Conservation (phyloP, 495 filamentous ascomycete species). For the Penicillium coprophilum region DNA sequence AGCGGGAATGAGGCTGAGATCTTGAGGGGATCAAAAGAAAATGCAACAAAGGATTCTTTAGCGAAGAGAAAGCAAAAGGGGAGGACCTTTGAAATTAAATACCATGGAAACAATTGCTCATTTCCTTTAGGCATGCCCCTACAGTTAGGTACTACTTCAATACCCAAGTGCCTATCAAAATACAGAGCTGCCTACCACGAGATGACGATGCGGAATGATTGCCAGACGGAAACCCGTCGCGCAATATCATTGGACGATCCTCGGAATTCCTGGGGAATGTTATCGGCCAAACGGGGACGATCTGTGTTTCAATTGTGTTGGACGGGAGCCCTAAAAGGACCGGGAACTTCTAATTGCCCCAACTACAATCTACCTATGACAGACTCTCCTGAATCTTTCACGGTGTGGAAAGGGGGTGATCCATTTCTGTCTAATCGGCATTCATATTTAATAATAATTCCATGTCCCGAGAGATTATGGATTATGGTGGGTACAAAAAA, state of each 20-base stretch:
- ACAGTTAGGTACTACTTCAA: slow-evolving; percentile 10
- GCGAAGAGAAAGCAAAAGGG: background rate
- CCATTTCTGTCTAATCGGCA: background rate
- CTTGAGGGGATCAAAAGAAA: background rate
- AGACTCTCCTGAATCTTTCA: background rate
- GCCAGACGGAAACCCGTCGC: slow-evolving; percentile 13
- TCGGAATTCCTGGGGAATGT: slow-evolving; percentile 29
- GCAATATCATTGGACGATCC: slow-evolving; percentile 30
- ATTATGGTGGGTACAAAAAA: slow-evolving; percentile 16
- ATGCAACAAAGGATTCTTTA: background rate
- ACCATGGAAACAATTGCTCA: slow-evolving; percentile 1
- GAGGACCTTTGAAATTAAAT: slow-evolving; percentile 11
- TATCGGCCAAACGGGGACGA: slow-evolving; percentile 30
- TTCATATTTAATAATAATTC: background rate
- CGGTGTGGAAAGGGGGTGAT: slow-evolving; percentile 6
- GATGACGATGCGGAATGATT: slow-evolving; percentile 34
- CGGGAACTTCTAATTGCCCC: slow-evolving; percentile 1
- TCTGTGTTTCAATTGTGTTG: slow-evolving; percentile 31
- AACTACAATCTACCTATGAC: slow-evolving; percentile 6
- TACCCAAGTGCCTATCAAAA: slow-evolving; percentile 24
- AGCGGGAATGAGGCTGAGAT: slow-evolving; percentile 3
- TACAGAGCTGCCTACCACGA: slow-evolving; percentile 17
- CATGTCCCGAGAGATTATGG: slow-evolving; percentile 1
- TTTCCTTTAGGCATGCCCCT: slow-evolving; percentile 10
- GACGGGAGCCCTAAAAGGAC: slow-evolving; percentile 13